Percentiles rank a stretch among this genome's conserved stretches.
Evolutionary conservation across 768 basidiomycete genomes (phyloP).

Genomic region (Hypsizygus marmoreus): DNA sequence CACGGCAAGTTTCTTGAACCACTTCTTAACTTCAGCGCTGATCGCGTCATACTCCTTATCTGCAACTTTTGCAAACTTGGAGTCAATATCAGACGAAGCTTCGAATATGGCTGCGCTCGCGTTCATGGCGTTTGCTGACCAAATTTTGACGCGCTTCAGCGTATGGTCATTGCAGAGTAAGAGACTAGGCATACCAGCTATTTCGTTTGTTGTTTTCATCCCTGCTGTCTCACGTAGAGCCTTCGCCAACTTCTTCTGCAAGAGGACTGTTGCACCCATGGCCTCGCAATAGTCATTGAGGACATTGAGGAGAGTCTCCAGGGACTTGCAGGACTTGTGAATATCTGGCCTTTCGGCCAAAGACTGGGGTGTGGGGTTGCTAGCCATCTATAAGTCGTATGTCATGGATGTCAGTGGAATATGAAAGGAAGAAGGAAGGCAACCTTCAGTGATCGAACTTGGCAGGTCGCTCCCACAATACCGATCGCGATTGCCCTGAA

Average conservation of each 20-base stretch:
- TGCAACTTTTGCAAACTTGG: constrained; percentile 72
- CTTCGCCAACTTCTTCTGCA: constrained; percentile 78
- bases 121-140: constrained; percentile 65
- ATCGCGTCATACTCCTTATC: constrained; percentile 73
- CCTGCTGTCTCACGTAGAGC: constrained; percentile 67
- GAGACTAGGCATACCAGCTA: constrained; percentile 52
- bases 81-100: constrained; percentile 65
- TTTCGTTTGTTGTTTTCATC: constrained; percentile 59
- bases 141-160: constrained; percentile 13
- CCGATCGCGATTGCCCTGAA: too few relatives aligned
- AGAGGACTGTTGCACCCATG: constrained; percentile 53
- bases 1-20: constrained; percentile 84
- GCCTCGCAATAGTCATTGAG: constrained; percentile 80
- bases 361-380: constrained; percentile 11
- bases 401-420: too few relatives aligned
- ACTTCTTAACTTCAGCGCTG: constrained; percentile 74
- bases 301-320: constrained; percentile 65
- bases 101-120: constrained; percentile 70
- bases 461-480: too few relatives aligned
- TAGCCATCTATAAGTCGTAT: too few relatives aligned
- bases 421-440: too few relatives aligned
- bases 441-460: too few relatives aligned
- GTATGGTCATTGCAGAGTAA: background rate
- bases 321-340: constrained; percentile 78
- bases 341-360: constrained; percentile 69